A percentile compares a stretch with the other conserved stretches of the same genome.
These are phyloP conservation scores for Dichomitus squalens DNA, from an alignment of 1,284 basidiomycete species.

Conservation along the genomic window DNA sequence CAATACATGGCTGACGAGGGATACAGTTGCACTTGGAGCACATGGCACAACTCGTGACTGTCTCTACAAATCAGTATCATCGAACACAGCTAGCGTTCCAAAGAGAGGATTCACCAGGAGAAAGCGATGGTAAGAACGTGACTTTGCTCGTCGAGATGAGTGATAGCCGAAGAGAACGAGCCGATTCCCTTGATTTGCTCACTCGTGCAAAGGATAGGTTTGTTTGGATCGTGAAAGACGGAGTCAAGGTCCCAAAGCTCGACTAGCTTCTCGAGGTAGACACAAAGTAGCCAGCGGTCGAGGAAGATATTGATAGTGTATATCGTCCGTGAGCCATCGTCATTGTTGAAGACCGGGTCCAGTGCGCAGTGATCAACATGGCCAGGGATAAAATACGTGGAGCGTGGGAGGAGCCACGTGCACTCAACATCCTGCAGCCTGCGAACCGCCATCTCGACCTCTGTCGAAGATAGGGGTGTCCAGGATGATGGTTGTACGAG, in stretches of 20 bases:
- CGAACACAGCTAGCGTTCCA: neutral
- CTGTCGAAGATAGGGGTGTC: slow-evolving; percentile 1
- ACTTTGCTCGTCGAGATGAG: slow-evolving; percentile 8
- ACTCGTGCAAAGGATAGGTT: slow-evolving; percentile 15
- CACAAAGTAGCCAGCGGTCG: slow-evolving; percentile 31
- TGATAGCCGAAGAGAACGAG: slow-evolving; percentile 20
- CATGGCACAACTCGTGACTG: slow-evolving; percentile 20
- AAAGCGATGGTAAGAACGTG: slow-evolving; percentile 15
- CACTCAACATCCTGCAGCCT: slow-evolving; percentile 15
- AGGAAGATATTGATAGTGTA: slow-evolving; percentile 27
- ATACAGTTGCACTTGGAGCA: slow-evolving; percentile 20
- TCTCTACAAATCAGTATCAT: neutral
- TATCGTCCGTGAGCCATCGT: slow-evolving; percentile 21
- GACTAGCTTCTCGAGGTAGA: slow-evolving; percentile 29
- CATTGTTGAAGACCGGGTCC: slow-evolving; percentile 15
- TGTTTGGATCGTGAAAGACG: slow-evolving; percentile 3
- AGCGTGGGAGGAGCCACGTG: slow-evolving; percentile 23
- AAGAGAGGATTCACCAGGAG: slow-evolving; percentile 12
- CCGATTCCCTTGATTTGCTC: slow-evolving; percentile 11
- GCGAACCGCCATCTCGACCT: slow-evolving; percentile 19
- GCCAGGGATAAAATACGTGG: slow-evolving; percentile 8
- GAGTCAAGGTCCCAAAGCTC: slow-evolving; percentile 33
- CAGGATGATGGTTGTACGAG: slow-evolving; percentile 1
- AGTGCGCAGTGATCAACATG: slow-evolving; percentile 7
- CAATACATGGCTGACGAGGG: slow-evolving; percentile 3